phyloP scores from a whole-genome alignment of 208 protist species.

The Strigomonas culicis region DNA sequence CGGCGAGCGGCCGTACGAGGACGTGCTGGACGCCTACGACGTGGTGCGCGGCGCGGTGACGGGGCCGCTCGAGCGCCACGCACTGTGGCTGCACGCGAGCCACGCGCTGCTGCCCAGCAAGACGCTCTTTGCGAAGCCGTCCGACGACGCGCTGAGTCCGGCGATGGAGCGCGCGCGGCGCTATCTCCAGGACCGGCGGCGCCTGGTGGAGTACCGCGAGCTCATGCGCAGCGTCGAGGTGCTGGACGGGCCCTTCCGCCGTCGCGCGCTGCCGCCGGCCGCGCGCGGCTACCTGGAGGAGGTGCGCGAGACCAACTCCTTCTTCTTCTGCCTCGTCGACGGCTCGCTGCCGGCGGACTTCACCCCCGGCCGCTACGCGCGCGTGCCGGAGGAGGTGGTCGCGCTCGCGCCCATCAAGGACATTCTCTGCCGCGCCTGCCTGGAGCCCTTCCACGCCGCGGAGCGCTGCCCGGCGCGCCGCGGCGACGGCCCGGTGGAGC shows the following conservation, averaged over 20 bases:
- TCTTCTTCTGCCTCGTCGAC: conserved; percentile 86
- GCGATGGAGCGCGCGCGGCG: conserved; percentile 46
- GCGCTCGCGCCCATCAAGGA: conserved; percentile 60
- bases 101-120: conserved; percentile 68
- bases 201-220: conserved; percentile 69
- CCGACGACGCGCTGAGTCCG: conserved; percentile 61
- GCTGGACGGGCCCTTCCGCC: conserved; percentile 67
- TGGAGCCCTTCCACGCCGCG: conserved; percentile 73
- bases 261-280: conserved; percentile 28
- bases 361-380: conserved; percentile 68
- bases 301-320: conserved; percentile 62
- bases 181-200: conserved; percentile 40
- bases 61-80: conserved; percentile 72
- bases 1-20: conserved; percentile 61
- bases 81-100: conserved; percentile 81
- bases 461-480: conserved; percentile 36
- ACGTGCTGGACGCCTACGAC: conserved; percentile 79
- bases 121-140: conserved; percentile 80
- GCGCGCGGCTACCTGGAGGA: conserved; percentile 40
- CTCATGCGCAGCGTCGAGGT: conserved; percentile 61
- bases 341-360: conserved; percentile 60
- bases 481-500: conserved; percentile 24
- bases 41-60: conserved; percentile 72
- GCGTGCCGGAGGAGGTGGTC: conserved; percentile 70
- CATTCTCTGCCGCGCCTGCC: conserved; percentile 63